A percentile compares a stretch with the other conserved stretches of the same genome.
Evolutionary conservation across 1,139 yeast genomes (phyloP).

Genomic region (Taiozyma onychis): DNA sequence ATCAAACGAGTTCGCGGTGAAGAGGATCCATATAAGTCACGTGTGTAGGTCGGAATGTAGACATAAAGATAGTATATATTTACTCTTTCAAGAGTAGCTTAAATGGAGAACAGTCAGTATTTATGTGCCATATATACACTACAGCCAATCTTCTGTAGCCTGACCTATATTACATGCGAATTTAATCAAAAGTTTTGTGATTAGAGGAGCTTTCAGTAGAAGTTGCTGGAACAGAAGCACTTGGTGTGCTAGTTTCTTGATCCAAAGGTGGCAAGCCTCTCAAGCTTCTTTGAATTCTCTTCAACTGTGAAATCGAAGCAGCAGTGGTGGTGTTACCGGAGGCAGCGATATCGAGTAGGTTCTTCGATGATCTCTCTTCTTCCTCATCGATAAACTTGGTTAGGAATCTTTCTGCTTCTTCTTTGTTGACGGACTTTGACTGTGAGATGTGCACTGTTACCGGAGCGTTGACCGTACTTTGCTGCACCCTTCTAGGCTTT

Average conservation of each 20-base stretch:
- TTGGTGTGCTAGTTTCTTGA: slow-evolving; percentile 9
- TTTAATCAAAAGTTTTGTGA: slow-evolving; percentile 18
- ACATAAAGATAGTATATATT: too few relatives aligned
- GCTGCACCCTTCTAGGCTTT: slow-evolving; percentile 30
- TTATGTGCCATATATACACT: too few relatives aligned
- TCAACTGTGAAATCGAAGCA: slow-evolving; percentile 45
- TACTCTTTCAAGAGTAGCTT: too few relatives aligned
- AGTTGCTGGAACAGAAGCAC: slow-evolving; percentile 6
- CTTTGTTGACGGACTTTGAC: slow-evolving; percentile 29
- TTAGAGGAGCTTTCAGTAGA: slow-evolving; percentile 7
- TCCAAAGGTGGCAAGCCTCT: slow-evolving; percentile 62
- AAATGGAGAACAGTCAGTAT: too few relatives aligned
- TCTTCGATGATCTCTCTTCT: slow-evolving; percentile 19
- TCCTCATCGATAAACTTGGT: slow-evolving; percentile 39
- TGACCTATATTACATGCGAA: neutral
- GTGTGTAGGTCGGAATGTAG: neutral
- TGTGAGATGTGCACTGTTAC: slow-evolving; percentile 36
- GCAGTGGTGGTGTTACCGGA: slow-evolving; percentile 4
- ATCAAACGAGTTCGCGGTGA: neutral
- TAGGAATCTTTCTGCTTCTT: slow-evolving; percentile 41
- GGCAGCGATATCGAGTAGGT: slow-evolving; percentile 7
- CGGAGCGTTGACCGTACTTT: slow-evolving; percentile 47
- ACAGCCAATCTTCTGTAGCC: neutral
- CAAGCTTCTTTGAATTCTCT: slow-evolving; percentile 61
- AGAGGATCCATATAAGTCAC: neutral